Evolutionary conservation across 495 filamentous ascomycete genomes (phyloP).

Genomic region (Aspergillus hancockii): DNA sequence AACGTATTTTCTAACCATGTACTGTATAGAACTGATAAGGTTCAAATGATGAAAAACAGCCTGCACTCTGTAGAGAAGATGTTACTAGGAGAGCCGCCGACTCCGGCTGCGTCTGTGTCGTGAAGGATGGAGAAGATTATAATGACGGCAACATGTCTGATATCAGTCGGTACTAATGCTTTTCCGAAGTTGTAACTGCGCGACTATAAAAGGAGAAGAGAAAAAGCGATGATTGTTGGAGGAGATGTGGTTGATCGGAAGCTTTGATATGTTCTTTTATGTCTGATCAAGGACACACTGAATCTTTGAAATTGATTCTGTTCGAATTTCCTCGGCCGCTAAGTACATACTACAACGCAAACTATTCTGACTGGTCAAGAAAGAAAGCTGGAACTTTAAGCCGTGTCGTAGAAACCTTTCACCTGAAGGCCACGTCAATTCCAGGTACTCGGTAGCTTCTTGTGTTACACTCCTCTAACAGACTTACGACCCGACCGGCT

Average conservation of each 20-base stretch:
- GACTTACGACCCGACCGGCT: background rate
- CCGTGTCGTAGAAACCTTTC: background rate
- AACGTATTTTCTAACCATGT: background rate
- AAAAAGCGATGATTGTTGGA: background rate
- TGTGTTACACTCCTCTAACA: background rate
- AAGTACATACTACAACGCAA: no score
- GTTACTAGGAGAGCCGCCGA: no score
- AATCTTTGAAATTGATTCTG: background rate
- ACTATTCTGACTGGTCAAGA: no score
- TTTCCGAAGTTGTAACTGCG: background rate
- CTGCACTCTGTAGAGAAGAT: conserved; percentile 26
- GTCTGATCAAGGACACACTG: background rate
- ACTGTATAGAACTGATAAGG: conserved; percentile 28
- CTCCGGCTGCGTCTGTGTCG: no score
- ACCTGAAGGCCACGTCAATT: background rate
- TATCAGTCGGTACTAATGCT: conserved; percentile 1
- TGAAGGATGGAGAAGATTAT: background rate
- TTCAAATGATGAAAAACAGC: conserved; percentile 21
- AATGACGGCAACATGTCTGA: background rate
- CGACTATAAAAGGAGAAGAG: background rate
- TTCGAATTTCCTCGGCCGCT: no score
- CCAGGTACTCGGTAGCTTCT: background rate
- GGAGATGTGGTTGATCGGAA: background rate
- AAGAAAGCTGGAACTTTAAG: background rate
- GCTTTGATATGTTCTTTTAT: background rate